Conservation (phyloP, 345 rosid genomes). For the Odontarrhena argentea region DNA sequence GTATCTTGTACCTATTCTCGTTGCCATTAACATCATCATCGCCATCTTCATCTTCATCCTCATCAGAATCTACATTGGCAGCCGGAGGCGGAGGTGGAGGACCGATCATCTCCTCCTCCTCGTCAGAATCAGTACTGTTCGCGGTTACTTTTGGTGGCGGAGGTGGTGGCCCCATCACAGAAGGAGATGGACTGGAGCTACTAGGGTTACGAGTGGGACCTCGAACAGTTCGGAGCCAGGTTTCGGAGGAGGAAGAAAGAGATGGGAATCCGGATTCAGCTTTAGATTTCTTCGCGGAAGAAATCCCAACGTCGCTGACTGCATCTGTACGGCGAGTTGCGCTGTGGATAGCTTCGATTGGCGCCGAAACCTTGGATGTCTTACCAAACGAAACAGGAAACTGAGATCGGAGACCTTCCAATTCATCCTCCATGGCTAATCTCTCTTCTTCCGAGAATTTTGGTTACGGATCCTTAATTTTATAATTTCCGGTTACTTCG, state of each 20-base stretch:
- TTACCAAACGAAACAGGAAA: constrained; percentile 84
- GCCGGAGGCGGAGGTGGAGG: constrained; percentile 61
- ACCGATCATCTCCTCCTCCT: constrained; percentile 54
- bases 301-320: constrained; percentile 27
- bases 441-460: neutral
- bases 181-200: constrained; percentile 25
- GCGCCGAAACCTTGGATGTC: constrained; percentile 56
- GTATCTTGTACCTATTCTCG: constrained; percentile 65
- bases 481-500: constrained; percentile 19
- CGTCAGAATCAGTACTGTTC: constrained; percentile 41
- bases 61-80: constrained; percentile 49
- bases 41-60: constrained; percentile 41
- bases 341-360: constrained; percentile 71
- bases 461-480: neutral
- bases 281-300: constrained; percentile 16
- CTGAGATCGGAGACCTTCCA: constrained; percentile 67
- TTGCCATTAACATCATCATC: constrained; percentile 47
- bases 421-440: constrained; percentile 62
- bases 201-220: constrained; percentile 47
- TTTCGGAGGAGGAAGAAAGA: constrained; percentile 58
- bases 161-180: constrained; percentile 67
- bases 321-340: constrained; percentile 65
- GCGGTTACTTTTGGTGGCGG: constrained; percentile 38
- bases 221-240: constrained; percentile 54
- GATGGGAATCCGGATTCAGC: constrained; percentile 46